Base-by-base conservation (phyloP, 768 basidiomycete species). In the Heimioporus sp. region DNA sequence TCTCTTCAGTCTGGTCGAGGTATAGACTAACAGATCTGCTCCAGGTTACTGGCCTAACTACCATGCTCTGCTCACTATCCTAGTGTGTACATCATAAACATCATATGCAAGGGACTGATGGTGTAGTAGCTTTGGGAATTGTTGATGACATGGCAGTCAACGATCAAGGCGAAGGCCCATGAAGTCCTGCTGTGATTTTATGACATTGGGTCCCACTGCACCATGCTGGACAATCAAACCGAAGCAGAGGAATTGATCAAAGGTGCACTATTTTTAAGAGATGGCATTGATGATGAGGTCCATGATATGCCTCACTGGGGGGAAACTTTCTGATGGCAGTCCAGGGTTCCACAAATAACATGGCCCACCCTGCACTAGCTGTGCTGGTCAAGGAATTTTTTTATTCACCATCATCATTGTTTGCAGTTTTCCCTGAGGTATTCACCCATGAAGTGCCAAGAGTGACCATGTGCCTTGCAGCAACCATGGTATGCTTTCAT, bases 401-500 rank as follows among this genome's bases (percentile, higher is more conserved):
- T 28, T 47, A 47, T 20, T 30, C 7, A 8, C 2, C 34, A 9
- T 30, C 32, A 19, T 47, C 46, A 13, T 19, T 47, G 20, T 19
- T 13, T 20, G 9, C 31, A 3, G 46, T 37, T 20, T 47, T 47
- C 17, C 46, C 46, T 12, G 31, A 47, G n/a, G 31, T 47, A 11
- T 47, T 47, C 36, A 19, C 34, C 7, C n/a, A 11, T 34, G 46
- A 47, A n/a, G 34, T 47, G 15, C 46, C 31, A 3, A 37, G 13
- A 10, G 34, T 47, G 19, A 19, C 35, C 4, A 6, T 47, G 5
- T 36, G 34, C 35, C 35, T 36, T 4, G n/a, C 13, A 55, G 45
- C 31, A 10, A 67, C 79, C 7, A 12, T 28, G 5, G 21, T 42
- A 28, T 17, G 13, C 11, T 41, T 42, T 42, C 20, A 15, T 20